phyloP scores from a whole-genome alignment of 1,284 basidiomycete species.

The Ganoderma sp. region DNA sequence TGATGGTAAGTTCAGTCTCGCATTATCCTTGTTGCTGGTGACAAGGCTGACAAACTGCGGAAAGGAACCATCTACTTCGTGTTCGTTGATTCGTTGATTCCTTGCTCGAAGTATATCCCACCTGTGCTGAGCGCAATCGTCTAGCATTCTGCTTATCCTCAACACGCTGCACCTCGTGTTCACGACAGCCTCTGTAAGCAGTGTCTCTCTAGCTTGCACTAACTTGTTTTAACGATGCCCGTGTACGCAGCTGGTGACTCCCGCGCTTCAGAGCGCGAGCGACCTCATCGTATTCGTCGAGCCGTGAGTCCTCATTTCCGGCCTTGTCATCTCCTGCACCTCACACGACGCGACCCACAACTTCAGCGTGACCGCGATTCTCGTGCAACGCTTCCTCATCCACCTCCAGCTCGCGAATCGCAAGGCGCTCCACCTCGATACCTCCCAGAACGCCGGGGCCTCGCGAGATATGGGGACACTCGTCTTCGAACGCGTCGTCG shows the following conservation, averaged over 20 bases:
- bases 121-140: background rate
- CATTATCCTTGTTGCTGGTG: too few relatives aligned
- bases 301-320: slow-evolving; percentile 1
- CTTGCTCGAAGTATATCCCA: too few relatives aligned
- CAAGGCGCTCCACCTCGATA: background rate
- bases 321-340: too few relatives aligned
- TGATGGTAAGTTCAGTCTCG: background rate
- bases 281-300: slow-evolving; percentile 11
- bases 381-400: slow-evolving; percentile 24
- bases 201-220: too few relatives aligned
- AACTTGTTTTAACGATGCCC: background rate
- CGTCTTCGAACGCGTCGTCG: slow-evolving; percentile 10
- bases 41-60: background rate
- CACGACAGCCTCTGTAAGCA: background rate
- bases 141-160: slow-evolving; percentile 9
- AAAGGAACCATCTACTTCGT: slow-evolving; percentile 15
- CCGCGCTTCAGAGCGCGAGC: slow-evolving; percentile 1
- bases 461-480: background rate
- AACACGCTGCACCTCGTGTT: slow-evolving; percentile 18
- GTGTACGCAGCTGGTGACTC: background rate
- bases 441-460: background rate
- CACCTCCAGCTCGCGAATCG: slow-evolving; percentile 17
- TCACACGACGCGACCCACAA: background rate
- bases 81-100: background rate
- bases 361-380: slow-evolving; percentile 13